Evolutionary conservation across 306 rosid species (phyloP), one percentile per base, ranked within the genome.

Genomic region (Adenanthera pavonina): DNA sequence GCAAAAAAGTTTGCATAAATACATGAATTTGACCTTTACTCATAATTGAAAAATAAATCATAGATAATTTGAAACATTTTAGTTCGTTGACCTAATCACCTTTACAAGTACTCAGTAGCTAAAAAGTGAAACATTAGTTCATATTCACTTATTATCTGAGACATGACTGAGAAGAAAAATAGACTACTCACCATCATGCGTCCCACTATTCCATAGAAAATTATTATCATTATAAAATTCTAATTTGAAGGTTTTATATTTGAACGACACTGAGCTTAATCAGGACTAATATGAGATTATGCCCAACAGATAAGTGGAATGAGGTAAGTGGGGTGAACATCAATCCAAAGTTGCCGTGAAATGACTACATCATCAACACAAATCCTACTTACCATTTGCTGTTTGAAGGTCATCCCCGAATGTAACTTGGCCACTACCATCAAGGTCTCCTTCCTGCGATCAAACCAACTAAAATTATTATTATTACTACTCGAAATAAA

Each of bases 401-500:
- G 77, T 74, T 75, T 85, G 90, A 85, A 85, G 90, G 56, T 85
- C 86, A 7, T 85, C 87, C 62, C 90, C 93, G 30, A 80, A 62
- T 86, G 77, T 80, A 75, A 88, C 85, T 15, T 89, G 70, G 67
- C 92, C 94, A 51, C 87, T 85, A 64, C 84, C 92, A 56, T 70
- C 88, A 10, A 92, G 82, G 81, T 89, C 96, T 43, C 94, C 97
- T 35, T 95, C 99, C 97, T 93, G 92, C 78, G 79, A 84, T 53
- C 53, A 69, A 82, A 70, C 48, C 84, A 78, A 79, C 79, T 17
- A 81, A 70, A 59, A 75, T 44, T 36, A 78, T 43, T 33, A 69
- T 68, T 40, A 76, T 52, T 38, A 79, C 25, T 30, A 67, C 66
- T 46, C 44, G 40, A 41, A 47, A 48, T 75, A 19, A 20, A 57